Percentiles rank a stretch among this genome's conserved stretches.
Evolutionary conservation across 257 asterid genomes (phyloP).

Genomic region (Solanum chiquidenum): DNA sequence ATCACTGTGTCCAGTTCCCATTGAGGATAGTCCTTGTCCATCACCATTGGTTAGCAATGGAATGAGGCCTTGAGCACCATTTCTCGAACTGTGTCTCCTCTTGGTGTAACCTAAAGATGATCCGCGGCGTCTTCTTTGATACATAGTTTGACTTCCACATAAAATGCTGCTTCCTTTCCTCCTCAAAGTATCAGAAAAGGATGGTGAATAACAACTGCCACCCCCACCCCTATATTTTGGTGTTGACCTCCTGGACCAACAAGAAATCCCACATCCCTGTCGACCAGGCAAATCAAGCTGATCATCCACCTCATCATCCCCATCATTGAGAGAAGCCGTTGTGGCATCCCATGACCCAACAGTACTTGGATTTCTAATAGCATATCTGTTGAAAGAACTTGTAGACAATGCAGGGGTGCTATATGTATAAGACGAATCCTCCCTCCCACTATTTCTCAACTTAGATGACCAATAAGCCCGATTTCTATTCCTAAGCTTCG

Average conservation of each 20-base stretch:
- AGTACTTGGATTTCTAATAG: conserved; percentile 49
- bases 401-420: conserved; percentile 77
- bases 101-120: conserved; percentile 44
- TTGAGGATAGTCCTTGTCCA: conserved; percentile 45
- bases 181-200: conserved; percentile 82
- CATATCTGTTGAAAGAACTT: conserved; percentile 57
- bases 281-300: conserved; percentile 68
- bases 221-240: conserved; percentile 69
- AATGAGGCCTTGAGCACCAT: conserved; percentile 41
- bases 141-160: conserved; percentile 46
- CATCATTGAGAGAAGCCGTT: conserved; percentile 65
- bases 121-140: conserved; percentile 41
- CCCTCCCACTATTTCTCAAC: conserved; percentile 47
- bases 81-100: conserved; percentile 44
- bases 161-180: conserved; percentile 70
- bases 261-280: conserved; percentile 92
- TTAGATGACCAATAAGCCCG: conserved; percentile 45
- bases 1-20: conserved; percentile 51
- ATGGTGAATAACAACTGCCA: conserved; percentile 76
- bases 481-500: conserved; percentile 49
- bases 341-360: conserved; percentile 91
- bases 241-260: conserved; percentile 92
- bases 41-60: conserved; percentile 59
- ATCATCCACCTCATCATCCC: conserved; percentile 77
- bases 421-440: conserved; percentile 57